Conservation (phyloP, 179 eudicot genomes). For the Silene vulgaris region DNA sequence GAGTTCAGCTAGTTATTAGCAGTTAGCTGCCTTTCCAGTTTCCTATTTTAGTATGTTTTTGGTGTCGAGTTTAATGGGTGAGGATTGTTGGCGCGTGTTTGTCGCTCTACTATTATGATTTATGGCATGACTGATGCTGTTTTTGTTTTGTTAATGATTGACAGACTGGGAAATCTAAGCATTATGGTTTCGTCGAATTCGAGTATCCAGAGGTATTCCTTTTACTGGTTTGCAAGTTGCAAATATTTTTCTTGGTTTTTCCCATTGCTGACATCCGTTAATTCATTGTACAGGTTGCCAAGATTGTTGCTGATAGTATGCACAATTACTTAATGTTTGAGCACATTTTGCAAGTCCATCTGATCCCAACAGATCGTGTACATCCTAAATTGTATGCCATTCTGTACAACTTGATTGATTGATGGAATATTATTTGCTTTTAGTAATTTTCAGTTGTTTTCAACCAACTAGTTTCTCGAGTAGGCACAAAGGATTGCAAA, state of each 20-base stretch:
- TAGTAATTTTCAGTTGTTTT: background rate
- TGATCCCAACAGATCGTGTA: constrained; percentile 58
- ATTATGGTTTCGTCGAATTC: constrained; percentile 80
- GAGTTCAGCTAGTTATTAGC: background rate
- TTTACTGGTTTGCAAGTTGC: background rate
- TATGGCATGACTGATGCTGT: background rate
- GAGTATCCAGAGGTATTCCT: constrained; percentile 73
- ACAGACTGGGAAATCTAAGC: constrained; percentile 87
- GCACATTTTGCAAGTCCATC: constrained; percentile 60
- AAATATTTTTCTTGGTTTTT: background rate
- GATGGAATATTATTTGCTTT: background rate
- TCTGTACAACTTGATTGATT: background rate
- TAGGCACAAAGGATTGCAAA: background rate
- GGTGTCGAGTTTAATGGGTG: background rate
- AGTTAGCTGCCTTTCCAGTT: background rate
- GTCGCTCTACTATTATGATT: background rate
- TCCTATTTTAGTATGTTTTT: background rate
- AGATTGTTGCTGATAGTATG: constrained; percentile 77
- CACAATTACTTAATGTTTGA: constrained; percentile 75
- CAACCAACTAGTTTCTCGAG: background rate
- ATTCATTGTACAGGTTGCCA: constrained; percentile 44
- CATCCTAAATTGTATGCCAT: constrained; percentile 64
- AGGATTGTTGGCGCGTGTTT: background rate
- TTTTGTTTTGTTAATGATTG: constrained; percentile 5
- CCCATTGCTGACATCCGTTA: background rate